A percentile compares a stretch with the other conserved stretches of the same genome.
phyloP scores from a whole-genome alignment of 805 yeast species.

The Dipodascopsis uninucleata region DNA sequence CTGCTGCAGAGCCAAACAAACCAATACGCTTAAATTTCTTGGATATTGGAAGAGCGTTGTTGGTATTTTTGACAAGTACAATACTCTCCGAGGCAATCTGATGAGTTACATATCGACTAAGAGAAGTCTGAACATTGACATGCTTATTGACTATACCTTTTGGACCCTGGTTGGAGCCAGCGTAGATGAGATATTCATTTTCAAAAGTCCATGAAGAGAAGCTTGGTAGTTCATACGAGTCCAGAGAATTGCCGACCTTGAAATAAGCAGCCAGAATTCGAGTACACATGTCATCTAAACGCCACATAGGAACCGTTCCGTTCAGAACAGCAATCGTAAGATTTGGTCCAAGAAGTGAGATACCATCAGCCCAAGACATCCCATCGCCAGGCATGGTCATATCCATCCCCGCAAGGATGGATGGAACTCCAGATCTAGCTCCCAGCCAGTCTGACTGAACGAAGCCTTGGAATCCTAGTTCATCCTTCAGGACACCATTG shows the following conservation, averaged over 20 bases:
- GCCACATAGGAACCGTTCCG: slow-evolving; percentile 49
- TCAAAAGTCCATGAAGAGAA: slow-evolving; percentile 58
- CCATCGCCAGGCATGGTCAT: slow-evolving; percentile 61
- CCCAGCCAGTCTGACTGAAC: slow-evolving; percentile 70
- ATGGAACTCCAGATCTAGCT: slow-evolving; percentile 53
- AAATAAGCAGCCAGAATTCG: slow-evolving; percentile 57
- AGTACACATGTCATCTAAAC: slow-evolving; percentile 61
- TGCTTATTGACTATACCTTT: slow-evolving; percentile 52
- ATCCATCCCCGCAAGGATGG: slow-evolving; percentile 58
- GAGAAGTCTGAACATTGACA: slow-evolving; percentile 49
- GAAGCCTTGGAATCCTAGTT: slow-evolving; percentile 63
- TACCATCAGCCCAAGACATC: slow-evolving; percentile 44
- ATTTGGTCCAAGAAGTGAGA: slow-evolving; percentile 56
- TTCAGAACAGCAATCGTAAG: slow-evolving; percentile 54
- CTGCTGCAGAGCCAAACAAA: slow-evolving; percentile 55
- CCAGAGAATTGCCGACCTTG: slow-evolving; percentile 42
- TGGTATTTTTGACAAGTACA: slow-evolving; percentile 52
- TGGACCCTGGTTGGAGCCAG: slow-evolving; percentile 55
- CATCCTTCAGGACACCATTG: slow-evolving; percentile 55
- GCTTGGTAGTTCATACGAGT: slow-evolving; percentile 46
- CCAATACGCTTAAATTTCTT: slow-evolving; percentile 35
- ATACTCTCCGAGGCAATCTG: slow-evolving; percentile 57
- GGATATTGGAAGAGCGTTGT: slow-evolving; percentile 49
- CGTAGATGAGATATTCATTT: slow-evolving; percentile 52
- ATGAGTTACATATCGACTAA: slow-evolving; percentile 43